Conservation (phyloP, 768 basidiomycete species). For the Lenzites betulinus region DNA sequence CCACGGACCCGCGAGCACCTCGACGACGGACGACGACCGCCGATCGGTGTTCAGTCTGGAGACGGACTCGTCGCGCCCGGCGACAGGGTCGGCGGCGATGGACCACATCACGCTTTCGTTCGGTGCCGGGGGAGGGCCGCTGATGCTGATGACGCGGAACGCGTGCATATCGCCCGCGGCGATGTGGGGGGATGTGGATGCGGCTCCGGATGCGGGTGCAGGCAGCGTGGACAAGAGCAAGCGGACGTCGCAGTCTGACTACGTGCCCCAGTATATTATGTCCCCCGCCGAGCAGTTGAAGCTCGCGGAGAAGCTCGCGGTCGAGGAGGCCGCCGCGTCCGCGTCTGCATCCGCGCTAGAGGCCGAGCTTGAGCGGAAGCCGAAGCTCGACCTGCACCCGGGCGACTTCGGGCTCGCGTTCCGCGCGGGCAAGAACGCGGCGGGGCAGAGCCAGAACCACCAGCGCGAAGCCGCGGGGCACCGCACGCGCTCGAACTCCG, state of each 20-base stretch:
- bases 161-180: conserved; percentile 38
- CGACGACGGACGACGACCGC: conserved; percentile 50
- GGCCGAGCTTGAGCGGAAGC: conserved; percentile 15
- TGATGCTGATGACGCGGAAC: conserved; percentile 31
- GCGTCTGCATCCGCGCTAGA: conserved; percentile 5
- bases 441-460: conserved; percentile 6
- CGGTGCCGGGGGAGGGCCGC: conserved; percentile 25
- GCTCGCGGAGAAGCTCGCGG: conserved; percentile 53
- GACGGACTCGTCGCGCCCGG: conserved; percentile 26
- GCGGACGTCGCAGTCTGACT: conserved; percentile 43
- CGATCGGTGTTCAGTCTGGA: conserved; percentile 58
- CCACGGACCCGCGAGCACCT: conserved; percentile 33
- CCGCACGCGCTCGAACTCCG: conserved; percentile 22
- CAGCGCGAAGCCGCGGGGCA: conserved; percentile 1
- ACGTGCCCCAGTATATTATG: conserved; percentile 66
- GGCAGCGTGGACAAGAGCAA: conserved; percentile 4
- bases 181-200: conserved; percentile 45
- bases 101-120: conserved; percentile 32
- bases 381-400: conserved; percentile 27
- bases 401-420: conserved; percentile 27
- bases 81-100: conserved; percentile 14
- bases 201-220: neutral
- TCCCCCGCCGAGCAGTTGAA: conserved; percentile 65
- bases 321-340: conserved; percentile 34
- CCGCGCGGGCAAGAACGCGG: conserved; percentile 5